These are phyloP conservation scores for Lichtheimia ramosa DNA, from an alignment of 371 early-diverging fungal genomes.

Conservation along the genomic window DNA sequence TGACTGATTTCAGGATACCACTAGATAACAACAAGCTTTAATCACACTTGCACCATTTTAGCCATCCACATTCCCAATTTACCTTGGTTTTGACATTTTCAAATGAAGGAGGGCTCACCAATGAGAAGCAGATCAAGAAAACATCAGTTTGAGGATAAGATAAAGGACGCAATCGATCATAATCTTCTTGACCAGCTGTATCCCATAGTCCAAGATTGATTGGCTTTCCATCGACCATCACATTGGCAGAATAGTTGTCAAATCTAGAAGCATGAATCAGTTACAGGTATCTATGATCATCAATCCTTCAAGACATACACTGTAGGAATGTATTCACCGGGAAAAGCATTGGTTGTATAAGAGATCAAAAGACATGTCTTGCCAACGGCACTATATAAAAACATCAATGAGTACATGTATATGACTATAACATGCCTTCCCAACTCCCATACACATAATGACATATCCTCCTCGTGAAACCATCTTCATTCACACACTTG, in stretches of 20 bases:
- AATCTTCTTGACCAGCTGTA: conserved; percentile 91
- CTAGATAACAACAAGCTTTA: conserved; percentile 19
- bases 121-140: conserved; percentile 84
- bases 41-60: neutral
- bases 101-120: conserved; percentile 76
- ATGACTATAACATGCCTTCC: neutral
- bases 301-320: conserved; percentile 51
- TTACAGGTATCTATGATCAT: neutral
- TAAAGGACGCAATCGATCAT: conserved; percentile 80
- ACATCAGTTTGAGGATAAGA: conserved; percentile 92
- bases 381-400: conserved; percentile 68
- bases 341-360: conserved; percentile 85
- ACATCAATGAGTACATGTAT: neutral
- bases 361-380: conserved; percentile 83
- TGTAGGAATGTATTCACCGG: conserved; percentile 79
- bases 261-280: conserved; percentile 41
- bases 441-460: neutral
- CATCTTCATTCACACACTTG: neutral
- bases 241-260: conserved; percentile 85
- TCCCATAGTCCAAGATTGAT: conserved; percentile 89
- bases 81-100: conserved; percentile 84
- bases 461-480: conserved; percentile 5
- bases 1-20: conserved; percentile 71
- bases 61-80: conserved; percentile 11
- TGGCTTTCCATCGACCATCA: conserved; percentile 84